Evolutionary conservation across 371 early-diverging fungal species (phyloP).

Genomic region (Apophysomyces sp.): DNA sequence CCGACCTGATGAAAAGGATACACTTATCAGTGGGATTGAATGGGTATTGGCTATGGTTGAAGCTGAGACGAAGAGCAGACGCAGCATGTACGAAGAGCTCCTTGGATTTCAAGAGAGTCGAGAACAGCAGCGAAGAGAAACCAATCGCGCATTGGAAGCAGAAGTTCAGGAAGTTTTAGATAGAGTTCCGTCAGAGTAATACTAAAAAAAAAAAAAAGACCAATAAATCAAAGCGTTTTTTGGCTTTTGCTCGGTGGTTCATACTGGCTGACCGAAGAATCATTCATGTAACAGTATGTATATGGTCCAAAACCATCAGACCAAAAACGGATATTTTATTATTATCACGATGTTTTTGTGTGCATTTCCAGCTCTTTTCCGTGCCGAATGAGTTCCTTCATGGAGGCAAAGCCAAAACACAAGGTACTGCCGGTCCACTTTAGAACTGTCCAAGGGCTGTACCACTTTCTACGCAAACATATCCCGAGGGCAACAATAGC

Average conservation of each 20-base stretch:
- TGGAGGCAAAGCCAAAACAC: constrained; percentile 31
- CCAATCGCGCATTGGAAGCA: not conserved
- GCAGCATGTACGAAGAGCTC: not conserved
- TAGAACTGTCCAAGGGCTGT: constrained; percentile 25
- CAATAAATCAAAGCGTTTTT: too few species aligned
- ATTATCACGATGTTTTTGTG: not conserved
- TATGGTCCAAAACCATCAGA: too few species aligned
- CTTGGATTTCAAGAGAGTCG: not conserved
- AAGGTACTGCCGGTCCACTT: constrained; percentile 39
- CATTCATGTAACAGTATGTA: too few species aligned
- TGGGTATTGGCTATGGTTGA: not conserved
- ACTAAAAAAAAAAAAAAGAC: not conserved
- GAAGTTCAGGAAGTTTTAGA: not conserved
- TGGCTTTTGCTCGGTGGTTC: too few species aligned
- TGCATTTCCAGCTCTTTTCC: constrained; percentile 20
- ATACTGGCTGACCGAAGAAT: too few species aligned
- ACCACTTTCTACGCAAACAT: constrained; percentile 45
- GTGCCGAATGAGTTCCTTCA: constrained; percentile 22
- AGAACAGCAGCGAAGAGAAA: not conserved
- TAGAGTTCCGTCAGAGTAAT: not conserved
- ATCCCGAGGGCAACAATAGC: constrained; percentile 15
- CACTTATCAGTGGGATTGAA: not conserved
- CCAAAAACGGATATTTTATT: too few species aligned
- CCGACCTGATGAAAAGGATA: not conserved
- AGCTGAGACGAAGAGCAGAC: not conserved